Percentiles rank a stretch among this genome's conserved stretches.
These are phyloP conservation scores for Lasiodiplodia citricola DNA, from an alignment of 2,329 filamentous ascomycete genomes.

Conservation along the genomic window DNA sequence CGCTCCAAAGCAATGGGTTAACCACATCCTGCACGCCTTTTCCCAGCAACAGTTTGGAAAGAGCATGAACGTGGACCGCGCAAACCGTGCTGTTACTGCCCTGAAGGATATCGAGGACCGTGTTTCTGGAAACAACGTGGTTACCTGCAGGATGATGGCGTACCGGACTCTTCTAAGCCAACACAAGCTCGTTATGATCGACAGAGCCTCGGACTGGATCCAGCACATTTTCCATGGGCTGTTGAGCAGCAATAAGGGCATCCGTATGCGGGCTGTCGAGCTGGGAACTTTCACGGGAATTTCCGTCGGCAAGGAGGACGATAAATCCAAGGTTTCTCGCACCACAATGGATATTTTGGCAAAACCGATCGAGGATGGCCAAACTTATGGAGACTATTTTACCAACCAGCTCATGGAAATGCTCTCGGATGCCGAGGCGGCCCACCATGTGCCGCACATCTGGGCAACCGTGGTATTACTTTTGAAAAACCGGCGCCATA, in stretches of 20 bases:
- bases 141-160: constrained; percentile 76
- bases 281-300: constrained; percentile 75
- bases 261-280: constrained; percentile 74
- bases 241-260: constrained; percentile 77
- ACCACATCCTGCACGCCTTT: constrained; percentile 76
- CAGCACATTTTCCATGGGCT: constrained; percentile 81
- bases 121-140: constrained; percentile 79
- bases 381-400: constrained; percentile 72
- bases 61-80: constrained; percentile 74
- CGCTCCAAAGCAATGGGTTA: constrained; percentile 76
- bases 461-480: constrained; percentile 86
- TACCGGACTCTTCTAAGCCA: constrained; percentile 80
- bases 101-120: constrained; percentile 75
- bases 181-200: constrained; percentile 71
- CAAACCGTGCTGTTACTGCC: constrained; percentile 71
- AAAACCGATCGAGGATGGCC: constrained; percentile 56
- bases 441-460: constrained; percentile 77
- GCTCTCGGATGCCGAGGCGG: constrained; percentile 63
- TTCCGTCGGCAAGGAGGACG: constrained; percentile 70
- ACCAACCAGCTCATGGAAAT: constrained; percentile 70
- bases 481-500: constrained; percentile 65
- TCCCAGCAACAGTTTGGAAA: constrained; percentile 81
- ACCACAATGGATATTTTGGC: constrained; percentile 69
- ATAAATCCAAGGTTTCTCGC: constrained; percentile 59
- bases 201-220: constrained; percentile 76